phyloP scores from a whole-genome alignment of 768 basidiomycete genomes.

The Scleroderma bovista region DNA sequence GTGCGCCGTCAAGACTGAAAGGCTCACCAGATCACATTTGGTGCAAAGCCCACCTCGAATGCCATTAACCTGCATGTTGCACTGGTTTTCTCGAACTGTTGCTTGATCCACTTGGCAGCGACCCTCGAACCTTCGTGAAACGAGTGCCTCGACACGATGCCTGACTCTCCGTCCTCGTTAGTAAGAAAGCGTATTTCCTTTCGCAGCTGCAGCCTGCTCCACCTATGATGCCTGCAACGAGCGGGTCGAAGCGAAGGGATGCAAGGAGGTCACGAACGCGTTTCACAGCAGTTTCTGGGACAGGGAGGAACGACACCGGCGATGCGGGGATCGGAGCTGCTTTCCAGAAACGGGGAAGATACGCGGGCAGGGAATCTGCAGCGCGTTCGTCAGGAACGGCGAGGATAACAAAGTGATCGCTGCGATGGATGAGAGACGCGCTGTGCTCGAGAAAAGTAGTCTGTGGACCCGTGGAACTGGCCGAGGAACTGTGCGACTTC shows the following conservation, averaged over 20 bases:
- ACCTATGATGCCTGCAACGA: constrained; percentile 60
- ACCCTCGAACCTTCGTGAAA: constrained; percentile 59
- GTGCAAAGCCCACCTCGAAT: constrained; percentile 73
- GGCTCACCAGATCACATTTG: constrained; percentile 92
- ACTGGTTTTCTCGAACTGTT: constrained; percentile 66
- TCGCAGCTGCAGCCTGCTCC: constrained; percentile 62
- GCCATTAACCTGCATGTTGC: constrained; percentile 62
- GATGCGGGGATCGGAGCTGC: constrained; percentile 52
- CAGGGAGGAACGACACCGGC: constrained; percentile 48
- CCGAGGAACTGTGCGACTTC: constrained; percentile 36
- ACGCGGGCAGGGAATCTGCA: constrained; percentile 46
- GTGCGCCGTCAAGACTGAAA: no score
- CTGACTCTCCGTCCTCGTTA: constrained; percentile 71
- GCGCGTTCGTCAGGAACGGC: constrained; percentile 36
- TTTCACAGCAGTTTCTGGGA: constrained; percentile 50
- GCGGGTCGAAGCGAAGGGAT: constrained; percentile 61
- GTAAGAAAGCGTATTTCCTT: constrained; percentile 83
- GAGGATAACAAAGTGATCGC: constrained; percentile 42
- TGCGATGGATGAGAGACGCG: constrained; percentile 36
- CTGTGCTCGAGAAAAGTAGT: constrained; percentile 11
- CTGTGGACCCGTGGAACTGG: constrained; percentile 20
- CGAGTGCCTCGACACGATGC: constrained; percentile 76
- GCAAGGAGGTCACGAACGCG: constrained; percentile 54
- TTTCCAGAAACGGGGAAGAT: constrained; percentile 73
- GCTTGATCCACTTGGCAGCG: constrained; percentile 66